phyloP scores from a whole-genome alignment of 1,284 basidiomycete genomes.

The Dichomitus squalens region DNA sequence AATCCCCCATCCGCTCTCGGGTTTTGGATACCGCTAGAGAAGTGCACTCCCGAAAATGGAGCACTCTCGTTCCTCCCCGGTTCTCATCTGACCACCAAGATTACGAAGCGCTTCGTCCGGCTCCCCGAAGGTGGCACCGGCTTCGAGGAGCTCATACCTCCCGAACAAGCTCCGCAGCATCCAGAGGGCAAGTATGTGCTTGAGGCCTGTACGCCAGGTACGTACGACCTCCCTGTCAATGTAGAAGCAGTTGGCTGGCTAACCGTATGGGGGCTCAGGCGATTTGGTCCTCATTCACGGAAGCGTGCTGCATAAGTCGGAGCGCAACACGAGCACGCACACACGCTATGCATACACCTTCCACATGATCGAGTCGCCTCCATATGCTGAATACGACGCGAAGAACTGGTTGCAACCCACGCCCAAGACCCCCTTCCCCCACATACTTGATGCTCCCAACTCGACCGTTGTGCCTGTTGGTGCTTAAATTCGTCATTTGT shows the following conservation, averaged over 20 bases:
- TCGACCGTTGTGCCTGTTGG: slow-evolving; percentile 23
- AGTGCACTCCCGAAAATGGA: slow-evolving; percentile 83
- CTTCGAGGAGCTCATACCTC: slow-evolving; percentile 63
- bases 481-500: slow-evolving; percentile 9
- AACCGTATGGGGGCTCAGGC: slow-evolving; percentile 42
- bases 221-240: slow-evolving; percentile 21
- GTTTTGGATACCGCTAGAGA: slow-evolving; percentile 94
- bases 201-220: slow-evolving; percentile 79
- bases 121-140: slow-evolving; percentile 74
- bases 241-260: neutral
- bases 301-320: slow-evolving; percentile 86
- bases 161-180: slow-evolving; percentile 45
- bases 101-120: slow-evolving; percentile 85
- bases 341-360: slow-evolving; percentile 94
- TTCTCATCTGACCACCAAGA: slow-evolving; percentile 76
- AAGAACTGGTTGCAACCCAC: slow-evolving; percentile 94
- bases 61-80: slow-evolving; percentile 91
- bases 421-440: slow-evolving; percentile 76
- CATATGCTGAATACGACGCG: slow-evolving; percentile 67
- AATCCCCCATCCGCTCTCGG: slow-evolving; percentile 90
- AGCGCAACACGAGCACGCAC: slow-evolving; percentile 69
- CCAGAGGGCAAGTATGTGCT: slow-evolving; percentile 63
- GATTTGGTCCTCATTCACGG: slow-evolving; percentile 92
- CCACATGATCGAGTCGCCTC: slow-evolving; percentile 83
- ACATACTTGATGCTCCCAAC: slow-evolving; percentile 52